These are phyloP conservation scores for Citrus maxima DNA, from an alignment of 345 rosid genomes.

Conservation along the genomic window DNA sequence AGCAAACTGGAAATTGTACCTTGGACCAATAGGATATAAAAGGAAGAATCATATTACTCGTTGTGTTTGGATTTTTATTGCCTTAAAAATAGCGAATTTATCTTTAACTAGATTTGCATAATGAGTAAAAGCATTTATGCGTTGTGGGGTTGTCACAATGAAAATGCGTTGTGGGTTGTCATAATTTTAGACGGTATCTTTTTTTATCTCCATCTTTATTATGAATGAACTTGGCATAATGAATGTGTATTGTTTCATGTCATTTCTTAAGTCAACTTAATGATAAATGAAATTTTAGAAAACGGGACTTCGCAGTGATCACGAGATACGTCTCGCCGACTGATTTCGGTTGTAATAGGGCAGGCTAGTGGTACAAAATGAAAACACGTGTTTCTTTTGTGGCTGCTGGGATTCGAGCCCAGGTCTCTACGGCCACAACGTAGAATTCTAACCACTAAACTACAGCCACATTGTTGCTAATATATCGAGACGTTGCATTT, in stretches of 20 bases:
- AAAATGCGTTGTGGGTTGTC: no score
- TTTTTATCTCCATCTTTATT: not conserved
- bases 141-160: not conserved
- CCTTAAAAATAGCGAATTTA: not conserved
- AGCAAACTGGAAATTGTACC: not conserved
- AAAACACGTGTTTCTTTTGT: conserved; percentile 25
- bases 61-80: not conserved
- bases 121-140: not conserved
- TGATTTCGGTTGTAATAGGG: no score
- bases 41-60: not conserved
- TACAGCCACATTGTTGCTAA: conserved; percentile 37
- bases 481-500: rapidly evolving
- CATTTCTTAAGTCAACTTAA: not conserved
- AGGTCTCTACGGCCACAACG: conserved; percentile 94
- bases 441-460: conserved; percentile 84
- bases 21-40: no score
- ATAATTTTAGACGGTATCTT: not conserved
- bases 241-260: not conserved
- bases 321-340: not conserved
- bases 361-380: not conserved
- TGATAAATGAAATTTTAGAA: not conserved
- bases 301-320: not conserved
- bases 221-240: not conserved
- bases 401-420: conserved; percentile 96
- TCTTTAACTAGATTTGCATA: not conserved